Conservation (phyloP, 2,329 filamentous ascomycete species). For the Hypoxylon sp. region DNA sequence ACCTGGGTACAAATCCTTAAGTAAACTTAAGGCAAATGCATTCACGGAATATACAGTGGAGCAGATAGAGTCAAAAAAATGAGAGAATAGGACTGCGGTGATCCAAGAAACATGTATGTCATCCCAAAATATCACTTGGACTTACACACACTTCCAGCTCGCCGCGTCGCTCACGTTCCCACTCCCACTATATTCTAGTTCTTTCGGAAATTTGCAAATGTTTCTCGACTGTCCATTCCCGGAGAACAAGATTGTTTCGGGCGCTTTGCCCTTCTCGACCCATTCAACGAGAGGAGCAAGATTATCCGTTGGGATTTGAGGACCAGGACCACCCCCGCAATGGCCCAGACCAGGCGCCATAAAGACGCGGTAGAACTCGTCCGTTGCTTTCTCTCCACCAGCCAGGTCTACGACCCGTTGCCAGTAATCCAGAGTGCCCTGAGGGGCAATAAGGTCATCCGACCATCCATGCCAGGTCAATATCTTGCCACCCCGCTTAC, state of each 20-base stretch:
- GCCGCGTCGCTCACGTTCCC: slow-evolving; percentile 42
- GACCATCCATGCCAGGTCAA: background rate
- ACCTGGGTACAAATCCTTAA: no score
- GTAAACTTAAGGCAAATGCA: no score
- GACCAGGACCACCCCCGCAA: slow-evolving; percentile 60
- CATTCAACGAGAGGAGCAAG: slow-evolving; percentile 43
- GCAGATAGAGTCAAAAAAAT: no score
- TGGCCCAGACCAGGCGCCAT: slow-evolving; percentile 65
- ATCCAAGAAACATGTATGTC: background rate
- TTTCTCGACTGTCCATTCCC: slow-evolving; percentile 19
- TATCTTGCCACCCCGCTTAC: background rate
- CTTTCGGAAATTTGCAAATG: slow-evolving; percentile 42
- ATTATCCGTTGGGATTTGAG: slow-evolving; percentile 42
- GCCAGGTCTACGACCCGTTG: slow-evolving; percentile 46
- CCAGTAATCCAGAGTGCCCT: slow-evolving; percentile 48
- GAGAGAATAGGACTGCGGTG: no score
- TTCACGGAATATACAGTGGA: no score
- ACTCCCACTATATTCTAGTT: slow-evolving; percentile 37
- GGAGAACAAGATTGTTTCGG: slow-evolving; percentile 38
- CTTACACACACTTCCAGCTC: slow-evolving; percentile 43
- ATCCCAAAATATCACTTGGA: background rate
- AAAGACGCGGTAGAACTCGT: slow-evolving; percentile 66
- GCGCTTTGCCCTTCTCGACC: slow-evolving; percentile 46
- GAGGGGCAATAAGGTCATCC: background rate
- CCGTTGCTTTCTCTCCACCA: slow-evolving; percentile 49